These are phyloP conservation scores for Aspergillus sergii DNA, from an alignment of 2,329 filamentous ascomycete species.

Conservation along the genomic window DNA sequence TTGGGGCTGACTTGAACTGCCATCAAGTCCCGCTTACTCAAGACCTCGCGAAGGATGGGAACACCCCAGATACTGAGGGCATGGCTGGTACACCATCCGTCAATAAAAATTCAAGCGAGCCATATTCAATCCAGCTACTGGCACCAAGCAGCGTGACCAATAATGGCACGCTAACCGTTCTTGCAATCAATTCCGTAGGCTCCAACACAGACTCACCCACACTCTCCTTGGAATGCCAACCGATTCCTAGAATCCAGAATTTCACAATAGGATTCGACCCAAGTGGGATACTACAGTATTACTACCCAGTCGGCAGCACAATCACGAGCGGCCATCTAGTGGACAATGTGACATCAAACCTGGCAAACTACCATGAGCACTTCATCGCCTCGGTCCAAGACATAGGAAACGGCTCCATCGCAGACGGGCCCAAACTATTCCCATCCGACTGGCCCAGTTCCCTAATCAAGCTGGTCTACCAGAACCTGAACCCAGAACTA, in stretches of 20 bases:
- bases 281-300: neutral
- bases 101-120: neutral
- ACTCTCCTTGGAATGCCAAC: neutral
- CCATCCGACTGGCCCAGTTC: neutral
- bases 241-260: neutral
- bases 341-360: neutral
- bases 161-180: neutral
- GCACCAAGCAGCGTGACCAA: neutral
- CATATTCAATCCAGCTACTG: neutral
- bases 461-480: neutral
- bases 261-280: neutral
- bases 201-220: neutral
- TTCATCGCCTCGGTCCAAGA: neutral
- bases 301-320: neutral
- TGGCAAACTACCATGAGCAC: neutral
- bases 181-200: neutral
- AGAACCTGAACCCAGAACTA: neutral
- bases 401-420: neutral
- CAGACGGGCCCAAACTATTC: neutral
- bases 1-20: neutral
- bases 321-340: neutral
- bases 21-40: neutral
- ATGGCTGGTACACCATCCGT: too few species aligned
- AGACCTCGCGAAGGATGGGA: neutral
- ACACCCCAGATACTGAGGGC: neutral